phyloP scores from a whole-genome alignment of 75 land plant genomes.

The Ceratopteris richardii region DNA sequence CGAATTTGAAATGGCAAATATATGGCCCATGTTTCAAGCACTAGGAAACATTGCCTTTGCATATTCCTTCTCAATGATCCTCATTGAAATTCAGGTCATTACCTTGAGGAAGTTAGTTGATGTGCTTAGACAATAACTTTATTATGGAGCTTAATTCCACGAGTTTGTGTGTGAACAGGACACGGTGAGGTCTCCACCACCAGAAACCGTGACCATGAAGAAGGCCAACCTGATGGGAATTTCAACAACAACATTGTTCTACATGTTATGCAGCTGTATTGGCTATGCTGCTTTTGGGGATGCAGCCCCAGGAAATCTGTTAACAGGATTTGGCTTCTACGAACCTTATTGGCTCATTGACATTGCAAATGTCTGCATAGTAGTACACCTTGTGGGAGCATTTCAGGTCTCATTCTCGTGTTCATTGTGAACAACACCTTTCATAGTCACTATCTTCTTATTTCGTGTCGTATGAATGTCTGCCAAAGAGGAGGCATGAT shows the following conservation, averaged over 20 bases:
- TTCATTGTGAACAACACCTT: too few relatives aligned
- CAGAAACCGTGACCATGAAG: conserved; percentile 72
- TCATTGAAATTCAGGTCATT: conserved; percentile 15
- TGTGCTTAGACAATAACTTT: too few relatives aligned
- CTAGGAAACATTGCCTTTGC: conserved; percentile 19
- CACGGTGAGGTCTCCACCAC: conserved; percentile 57
- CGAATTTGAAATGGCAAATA: conserved; percentile 10
- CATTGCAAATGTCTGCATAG: conserved; percentile 58
- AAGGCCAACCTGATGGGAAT: conserved; percentile 43
- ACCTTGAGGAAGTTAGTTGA: too few relatives aligned
- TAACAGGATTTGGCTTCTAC: conserved; percentile 66
- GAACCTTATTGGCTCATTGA: conserved; percentile 73
- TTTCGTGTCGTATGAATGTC: too few relatives aligned
- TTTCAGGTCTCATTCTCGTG: conserved; percentile 33
- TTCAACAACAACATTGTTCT: conserved; percentile 49
- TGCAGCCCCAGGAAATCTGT: conserved; percentile 54
- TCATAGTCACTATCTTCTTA: too few relatives aligned
- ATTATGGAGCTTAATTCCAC: background rate
- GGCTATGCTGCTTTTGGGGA: conserved; percentile 85
- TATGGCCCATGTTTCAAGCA: conserved; percentile 12
- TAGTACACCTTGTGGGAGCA: conserved; percentile 63
- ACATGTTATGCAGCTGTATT: conserved; percentile 59
- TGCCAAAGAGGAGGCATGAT: too few relatives aligned
- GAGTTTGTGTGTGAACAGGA: conserved; percentile 32
- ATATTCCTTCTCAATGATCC: conserved; percentile 17